Percentiles rank a stretch among this genome's conserved stretches.
phyloP scores from a whole-genome alignment of 768 basidiomycete genomes.

The Lactarius quietus region DNA sequence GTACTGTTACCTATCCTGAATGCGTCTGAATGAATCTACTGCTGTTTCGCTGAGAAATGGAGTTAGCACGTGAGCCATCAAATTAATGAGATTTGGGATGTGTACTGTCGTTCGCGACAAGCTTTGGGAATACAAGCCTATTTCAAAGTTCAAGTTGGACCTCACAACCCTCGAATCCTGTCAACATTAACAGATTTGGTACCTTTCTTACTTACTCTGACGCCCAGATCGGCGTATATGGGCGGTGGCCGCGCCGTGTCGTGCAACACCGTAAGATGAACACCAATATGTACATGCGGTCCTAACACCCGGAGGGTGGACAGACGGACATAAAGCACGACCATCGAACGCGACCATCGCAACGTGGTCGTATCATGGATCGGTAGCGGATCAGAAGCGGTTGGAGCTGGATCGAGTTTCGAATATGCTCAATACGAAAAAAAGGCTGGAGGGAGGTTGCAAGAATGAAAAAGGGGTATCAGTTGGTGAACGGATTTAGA shows the following conservation, averaged over 20 bases:
- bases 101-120: not conserved
- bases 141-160: too few species aligned
- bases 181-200: not conserved
- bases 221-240: constrained; percentile 5
- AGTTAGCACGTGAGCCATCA: not conserved
- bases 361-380: not conserved
- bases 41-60: not conserved
- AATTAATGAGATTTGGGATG: too few species aligned
- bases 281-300: not conserved
- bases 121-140: not conserved
- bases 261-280: not conserved
- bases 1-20: constrained; percentile 17
- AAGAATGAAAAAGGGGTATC: constrained; percentile 2
- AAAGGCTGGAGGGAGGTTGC: not conserved
- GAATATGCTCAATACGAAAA: not conserved
- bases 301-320: not conserved
- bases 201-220: not conserved
- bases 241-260: not conserved
- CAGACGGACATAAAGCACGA: not conserved
- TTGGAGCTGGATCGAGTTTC: not conserved
- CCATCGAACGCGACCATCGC: not conserved
- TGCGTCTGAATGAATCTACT: constrained; percentile 1
- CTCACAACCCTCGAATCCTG: not conserved
- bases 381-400: not conserved
- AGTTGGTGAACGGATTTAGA: not conserved